phyloP scores from a whole-genome alignment of 768 basidiomycete genomes.

The Trametes elegans region DNA sequence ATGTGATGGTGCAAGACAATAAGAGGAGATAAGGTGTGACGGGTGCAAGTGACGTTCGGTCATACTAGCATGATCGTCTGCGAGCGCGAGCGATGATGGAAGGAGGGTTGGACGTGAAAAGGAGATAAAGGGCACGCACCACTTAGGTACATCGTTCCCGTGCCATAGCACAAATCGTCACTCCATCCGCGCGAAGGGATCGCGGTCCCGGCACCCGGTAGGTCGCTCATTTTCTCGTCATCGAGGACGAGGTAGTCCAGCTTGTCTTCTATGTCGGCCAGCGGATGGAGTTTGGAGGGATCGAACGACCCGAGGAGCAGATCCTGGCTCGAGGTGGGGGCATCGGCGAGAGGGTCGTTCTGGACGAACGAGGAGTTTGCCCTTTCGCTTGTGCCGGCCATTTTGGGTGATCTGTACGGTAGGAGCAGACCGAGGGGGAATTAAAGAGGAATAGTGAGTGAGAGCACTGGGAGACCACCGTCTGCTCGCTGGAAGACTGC shows the following conservation, averaged over 20 bases:
- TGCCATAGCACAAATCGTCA: conserved; percentile 99
- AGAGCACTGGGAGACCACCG: conserved; percentile 14
- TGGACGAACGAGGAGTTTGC: conserved; percentile 6
- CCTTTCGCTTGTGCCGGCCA: conserved; percentile 11
- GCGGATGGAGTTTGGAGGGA: conserved; percentile 88
- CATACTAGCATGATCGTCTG: conserved; percentile 23
- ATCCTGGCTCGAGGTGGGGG: conserved; percentile 46
- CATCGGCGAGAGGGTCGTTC: conserved; percentile 5
- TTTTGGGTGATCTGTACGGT: not conserved
- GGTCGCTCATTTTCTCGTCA: conserved; percentile 90
- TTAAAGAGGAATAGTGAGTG: conserved; percentile 10
- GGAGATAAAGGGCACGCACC: conserved; percentile 71
- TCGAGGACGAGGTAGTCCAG: conserved; percentile 95
- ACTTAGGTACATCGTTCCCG: conserved; percentile 96
- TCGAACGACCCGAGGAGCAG: conserved; percentile 87
- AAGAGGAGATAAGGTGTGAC: conserved; percentile 75
- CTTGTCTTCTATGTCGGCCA: conserved; percentile 89
- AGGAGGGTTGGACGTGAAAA: conserved; percentile 24
- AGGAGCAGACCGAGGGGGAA: not conserved
- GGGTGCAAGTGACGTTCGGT: conserved; percentile 27
- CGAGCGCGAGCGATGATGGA: conserved; percentile 19
- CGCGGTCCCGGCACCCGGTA: conserved; percentile 88
- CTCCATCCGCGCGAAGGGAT: conserved; percentile 97
- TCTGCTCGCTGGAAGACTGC: conserved; percentile 6
- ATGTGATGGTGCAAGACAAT: conserved; percentile 84